A percentile compares a stretch with the other conserved stretches of the same genome.
Conservation (phyloP, 495 filamentous ascomycete genomes). For the Penicillium egyptiacum region DNA sequence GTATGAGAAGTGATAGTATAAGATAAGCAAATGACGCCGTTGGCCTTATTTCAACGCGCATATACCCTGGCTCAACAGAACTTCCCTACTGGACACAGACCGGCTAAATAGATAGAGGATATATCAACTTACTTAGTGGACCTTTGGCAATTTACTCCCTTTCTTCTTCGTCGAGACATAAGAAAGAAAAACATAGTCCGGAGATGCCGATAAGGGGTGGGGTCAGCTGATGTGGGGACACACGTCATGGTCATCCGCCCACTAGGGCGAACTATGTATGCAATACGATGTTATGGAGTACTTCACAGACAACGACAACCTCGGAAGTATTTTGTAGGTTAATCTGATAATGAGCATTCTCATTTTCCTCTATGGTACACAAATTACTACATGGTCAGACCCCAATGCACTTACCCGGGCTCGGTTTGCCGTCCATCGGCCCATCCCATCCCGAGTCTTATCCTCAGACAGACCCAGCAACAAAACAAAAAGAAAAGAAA, state of each 20-base stretch:
- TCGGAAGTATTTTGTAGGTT: not conserved
- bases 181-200: constrained; percentile 2
- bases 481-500: constrained; percentile 24
- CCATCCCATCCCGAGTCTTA: constrained; percentile 17
- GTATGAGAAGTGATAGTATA: constrained; percentile 9
- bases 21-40: constrained; percentile 11
- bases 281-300: not conserved
- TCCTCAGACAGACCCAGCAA: constrained; percentile 23
- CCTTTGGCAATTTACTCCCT: not conserved
- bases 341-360: constrained; percentile 17
- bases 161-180: not conserved
- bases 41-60: not conserved
- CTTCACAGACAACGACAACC: not conserved
- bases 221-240: constrained; percentile 10
- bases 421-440: constrained; percentile 15
- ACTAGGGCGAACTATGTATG: not conserved
- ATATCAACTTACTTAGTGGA: not conserved
- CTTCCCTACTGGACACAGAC: not conserved
- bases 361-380: constrained; percentile 35
- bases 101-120: not conserved
- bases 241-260: constrained; percentile 12
- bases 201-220: constrained; percentile 13
- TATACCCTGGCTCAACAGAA: not conserved
- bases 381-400: constrained; percentile 29
- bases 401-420: constrained; percentile 18